These are phyloP conservation scores for Penicillium occitanis DNA, from an alignment of 2,329 filamentous ascomycete genomes.

Conservation along the genomic window DNA sequence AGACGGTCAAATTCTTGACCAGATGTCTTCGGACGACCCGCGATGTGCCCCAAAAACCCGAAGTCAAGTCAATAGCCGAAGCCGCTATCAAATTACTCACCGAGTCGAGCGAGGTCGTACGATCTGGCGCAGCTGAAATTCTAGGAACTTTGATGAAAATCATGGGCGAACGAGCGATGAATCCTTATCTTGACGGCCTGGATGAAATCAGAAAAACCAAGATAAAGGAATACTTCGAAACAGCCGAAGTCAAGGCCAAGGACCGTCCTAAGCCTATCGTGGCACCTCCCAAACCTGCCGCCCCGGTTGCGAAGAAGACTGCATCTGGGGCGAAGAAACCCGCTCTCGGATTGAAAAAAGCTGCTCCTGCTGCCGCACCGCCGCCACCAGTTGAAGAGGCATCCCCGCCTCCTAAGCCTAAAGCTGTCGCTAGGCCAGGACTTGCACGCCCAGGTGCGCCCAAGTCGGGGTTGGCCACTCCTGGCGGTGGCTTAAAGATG, in stretches of 20 bases:
- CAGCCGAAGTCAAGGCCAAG: conserved; percentile 81
- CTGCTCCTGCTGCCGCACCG: conserved; percentile 48
- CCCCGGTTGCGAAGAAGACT: conserved; percentile 54
- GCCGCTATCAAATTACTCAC: conserved; percentile 83
- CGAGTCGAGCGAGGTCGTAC: conserved; percentile 80
- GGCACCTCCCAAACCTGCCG: conserved; percentile 59
- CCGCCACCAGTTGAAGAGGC: conserved; percentile 57
- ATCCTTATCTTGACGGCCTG: conserved; percentile 81
- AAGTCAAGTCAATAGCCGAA: conserved; percentile 84
- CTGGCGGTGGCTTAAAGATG: conserved; percentile 44
- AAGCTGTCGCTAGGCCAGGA: conserved; percentile 40
- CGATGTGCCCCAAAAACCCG: conserved; percentile 78
- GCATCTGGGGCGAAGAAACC: conserved; percentile 50
- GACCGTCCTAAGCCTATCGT: conserved; percentile 81
- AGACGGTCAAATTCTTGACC: conserved; percentile 90
- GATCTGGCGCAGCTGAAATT: conserved; percentile 87
- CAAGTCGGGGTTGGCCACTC: conserved; percentile 43
- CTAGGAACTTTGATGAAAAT: conserved; percentile 98
- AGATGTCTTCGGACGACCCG: conserved; percentile 79
- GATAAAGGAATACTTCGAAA: conserved; percentile 87
- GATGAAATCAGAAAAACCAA: conserved; percentile 96
- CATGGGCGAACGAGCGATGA: conserved; percentile 94
- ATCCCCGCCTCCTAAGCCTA: conserved; percentile 50
- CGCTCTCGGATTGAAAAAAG: conserved; percentile 34
- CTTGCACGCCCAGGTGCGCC: conserved; percentile 49